A percentile compares a stretch with the other conserved stretches of the same genome.
Evolutionary conservation across 352 stramenopile species (phyloP).

Genomic region (Pythium myriotylum): DNA sequence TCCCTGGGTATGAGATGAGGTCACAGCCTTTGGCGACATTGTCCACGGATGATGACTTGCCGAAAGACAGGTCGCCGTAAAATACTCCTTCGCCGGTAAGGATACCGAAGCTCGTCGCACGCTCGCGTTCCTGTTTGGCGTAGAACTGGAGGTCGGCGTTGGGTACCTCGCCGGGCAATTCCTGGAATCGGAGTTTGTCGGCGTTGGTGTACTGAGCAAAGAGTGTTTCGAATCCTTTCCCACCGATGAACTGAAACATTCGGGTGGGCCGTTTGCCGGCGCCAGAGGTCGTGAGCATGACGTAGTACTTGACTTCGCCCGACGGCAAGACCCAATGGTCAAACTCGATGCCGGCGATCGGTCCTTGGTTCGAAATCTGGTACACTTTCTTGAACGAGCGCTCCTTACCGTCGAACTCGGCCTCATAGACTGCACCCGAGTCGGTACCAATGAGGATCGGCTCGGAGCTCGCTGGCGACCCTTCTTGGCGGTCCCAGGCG

Average conservation of each 20-base stretch:
- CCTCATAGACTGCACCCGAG: conserved; percentile 77
- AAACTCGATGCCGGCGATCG: conserved; percentile 82
- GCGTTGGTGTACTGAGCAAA: conserved; percentile 85
- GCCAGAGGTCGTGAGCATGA: conserved; percentile 86
- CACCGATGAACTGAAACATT: conserved; percentile 92
- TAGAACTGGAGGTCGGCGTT: conserved; percentile 82
- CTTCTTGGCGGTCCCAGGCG: conserved; percentile 81
- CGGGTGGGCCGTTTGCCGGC: conserved; percentile 84
- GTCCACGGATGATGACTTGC: conserved; percentile 70
- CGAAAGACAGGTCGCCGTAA: conserved; percentile 87
- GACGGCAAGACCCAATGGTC: conserved; percentile 73
- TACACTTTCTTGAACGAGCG: conserved; percentile 88
- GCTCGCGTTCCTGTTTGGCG: conserved; percentile 76
- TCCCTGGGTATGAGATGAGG: conserved; percentile 71
- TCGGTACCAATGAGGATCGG: conserved; percentile 82
- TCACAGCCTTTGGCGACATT: conserved; percentile 80
- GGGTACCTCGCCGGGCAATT: conserved; percentile 86
- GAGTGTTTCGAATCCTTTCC: conserved; percentile 75
- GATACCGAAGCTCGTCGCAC: conserved; percentile 89
- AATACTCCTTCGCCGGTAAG: conserved; percentile 91
- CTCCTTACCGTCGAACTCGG: conserved; percentile 88
- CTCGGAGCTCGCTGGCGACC: conserved; percentile 58
- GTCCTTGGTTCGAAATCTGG: conserved; percentile 86
- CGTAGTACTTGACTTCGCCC: conserved; percentile 65
- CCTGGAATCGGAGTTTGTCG: conserved; percentile 87